phyloP scores from a whole-genome alignment of 2,329 filamentous ascomycete species.

The Colletotrichum navitas region DNA sequence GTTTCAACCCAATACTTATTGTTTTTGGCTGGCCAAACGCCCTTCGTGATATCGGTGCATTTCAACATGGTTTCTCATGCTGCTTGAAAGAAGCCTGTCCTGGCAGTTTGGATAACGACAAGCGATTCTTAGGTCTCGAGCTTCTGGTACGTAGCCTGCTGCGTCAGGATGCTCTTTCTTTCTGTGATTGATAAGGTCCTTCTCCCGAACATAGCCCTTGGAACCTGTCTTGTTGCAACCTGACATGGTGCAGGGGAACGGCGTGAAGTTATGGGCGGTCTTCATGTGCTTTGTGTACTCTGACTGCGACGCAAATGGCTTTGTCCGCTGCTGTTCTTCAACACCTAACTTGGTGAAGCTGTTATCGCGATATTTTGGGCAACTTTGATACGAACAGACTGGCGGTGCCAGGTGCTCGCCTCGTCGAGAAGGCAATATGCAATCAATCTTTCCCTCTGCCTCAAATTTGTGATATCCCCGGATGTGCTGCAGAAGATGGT shows the following conservation, averaged over 20 bases:
- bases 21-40: neutral
- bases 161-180: slow-evolving; percentile 43
- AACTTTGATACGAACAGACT: too few species aligned
- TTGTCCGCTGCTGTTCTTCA: too few species aligned
- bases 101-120: neutral
- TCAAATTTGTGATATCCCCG: too few species aligned
- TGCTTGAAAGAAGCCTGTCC: neutral
- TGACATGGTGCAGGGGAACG: slow-evolving; percentile 49
- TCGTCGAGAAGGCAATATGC: too few species aligned
- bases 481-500: too few species aligned
- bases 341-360: too few species aligned
- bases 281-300: too few species aligned
- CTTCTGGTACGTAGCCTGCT: neutral
- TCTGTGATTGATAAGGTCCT: slow-evolving; percentile 47
- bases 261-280: slow-evolving; percentile 49
- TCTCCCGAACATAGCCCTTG: slow-evolving; percentile 46
- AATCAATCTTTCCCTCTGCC: too few species aligned
- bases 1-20: neutral
- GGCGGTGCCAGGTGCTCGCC: too few species aligned
- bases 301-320: too few species aligned
- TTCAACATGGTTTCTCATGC: neutral
- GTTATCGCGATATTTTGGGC: too few species aligned
- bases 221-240: slow-evolving; percentile 47
- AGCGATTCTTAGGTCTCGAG: neutral
- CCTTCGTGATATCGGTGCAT: accelerated